Conservation (phyloP, 805 yeast species). For the Candida koratica region DNA sequence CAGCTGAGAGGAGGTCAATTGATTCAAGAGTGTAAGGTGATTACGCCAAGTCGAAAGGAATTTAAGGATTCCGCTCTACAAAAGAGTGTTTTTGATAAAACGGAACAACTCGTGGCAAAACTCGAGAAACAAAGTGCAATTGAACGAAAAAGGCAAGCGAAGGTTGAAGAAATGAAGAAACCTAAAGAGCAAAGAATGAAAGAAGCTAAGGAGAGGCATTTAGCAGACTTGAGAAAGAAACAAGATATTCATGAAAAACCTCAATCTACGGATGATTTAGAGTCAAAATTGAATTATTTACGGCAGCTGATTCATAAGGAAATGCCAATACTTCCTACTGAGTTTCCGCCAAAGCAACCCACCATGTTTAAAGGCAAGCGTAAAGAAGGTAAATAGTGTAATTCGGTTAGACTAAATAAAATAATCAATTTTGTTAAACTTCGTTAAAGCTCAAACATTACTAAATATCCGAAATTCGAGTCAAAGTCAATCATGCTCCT, state of each 20-base stretch:
- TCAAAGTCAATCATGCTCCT: too few species aligned
- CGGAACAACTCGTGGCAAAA: constrained; percentile 51
- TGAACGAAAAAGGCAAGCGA: constrained; percentile 46
- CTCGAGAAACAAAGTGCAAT: constrained; percentile 72
- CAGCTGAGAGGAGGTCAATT: constrained; percentile 62
- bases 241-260: constrained; percentile 34
- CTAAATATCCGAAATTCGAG: too few species aligned
- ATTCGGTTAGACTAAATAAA: too few species aligned
- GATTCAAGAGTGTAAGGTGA: constrained; percentile 66
- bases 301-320: constrained; percentile 14
- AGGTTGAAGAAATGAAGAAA: constrained; percentile 17
- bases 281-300: constrained; percentile 25
- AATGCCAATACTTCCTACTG: constrained; percentile 16
- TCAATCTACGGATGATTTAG: constrained; percentile 31
- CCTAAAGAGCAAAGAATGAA: constrained; percentile 18
- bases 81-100: constrained; percentile 53
- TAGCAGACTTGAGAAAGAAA: constrained; percentile 16
- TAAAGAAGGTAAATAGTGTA: too few species aligned
- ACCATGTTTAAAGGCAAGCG: constrained; percentile 6
- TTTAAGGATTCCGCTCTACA: constrained; percentile 60
- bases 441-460: too few species aligned
- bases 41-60: constrained; percentile 57
- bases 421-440: too few species aligned
- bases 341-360: constrained; percentile 8
- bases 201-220: constrained; percentile 17